Conservation (phyloP, 345 rosid species). For the Euphorbia pulcherrima region DNA sequence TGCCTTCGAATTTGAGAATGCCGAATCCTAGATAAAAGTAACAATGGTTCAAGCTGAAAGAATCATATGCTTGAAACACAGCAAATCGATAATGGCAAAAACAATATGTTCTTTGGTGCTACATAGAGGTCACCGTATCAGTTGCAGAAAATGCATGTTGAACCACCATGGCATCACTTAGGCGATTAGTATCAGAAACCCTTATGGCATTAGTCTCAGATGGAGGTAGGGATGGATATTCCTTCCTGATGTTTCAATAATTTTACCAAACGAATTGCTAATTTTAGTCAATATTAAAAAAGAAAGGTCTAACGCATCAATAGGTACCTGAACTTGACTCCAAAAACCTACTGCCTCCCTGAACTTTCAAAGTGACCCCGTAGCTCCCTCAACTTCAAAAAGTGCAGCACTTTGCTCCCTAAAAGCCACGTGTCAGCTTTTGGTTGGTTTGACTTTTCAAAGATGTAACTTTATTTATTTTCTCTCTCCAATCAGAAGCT, state of each 20-base stretch:
- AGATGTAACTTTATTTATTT: too few relatives aligned
- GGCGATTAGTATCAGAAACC: slow-evolving; percentile 57
- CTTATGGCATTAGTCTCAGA: slow-evolving; percentile 35
- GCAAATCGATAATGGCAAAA: slow-evolving; percentile 8
- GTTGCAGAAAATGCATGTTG: slow-evolving; percentile 76
- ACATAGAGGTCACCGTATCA: slow-evolving; percentile 43
- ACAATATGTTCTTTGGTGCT: slow-evolving; percentile 7
- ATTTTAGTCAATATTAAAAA: slow-evolving; percentile 6
- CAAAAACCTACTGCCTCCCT: too few relatives aligned
- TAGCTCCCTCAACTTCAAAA: too few relatives aligned
- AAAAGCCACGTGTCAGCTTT: too few relatives aligned
- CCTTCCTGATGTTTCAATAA: slow-evolving; percentile 53
- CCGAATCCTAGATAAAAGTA: slow-evolving; percentile 49
- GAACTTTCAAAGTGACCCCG: too few relatives aligned
- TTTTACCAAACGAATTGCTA: slow-evolving; percentile 15
- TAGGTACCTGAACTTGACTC: too few relatives aligned
- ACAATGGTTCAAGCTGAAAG: slow-evolving; percentile 15
- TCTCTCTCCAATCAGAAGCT: too few relatives aligned
- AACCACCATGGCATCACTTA: slow-evolving; percentile 82
- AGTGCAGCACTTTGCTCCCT: too few relatives aligned
- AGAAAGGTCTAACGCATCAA: too few relatives aligned
- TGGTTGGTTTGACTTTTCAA: too few relatives aligned
- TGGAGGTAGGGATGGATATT: slow-evolving; percentile 44
- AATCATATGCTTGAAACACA: slow-evolving; percentile 4
- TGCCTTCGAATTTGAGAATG: slow-evolving; percentile 45